phyloP scores from a whole-genome alignment of 257 asterid genomes.

The Vinca minor region DNA sequence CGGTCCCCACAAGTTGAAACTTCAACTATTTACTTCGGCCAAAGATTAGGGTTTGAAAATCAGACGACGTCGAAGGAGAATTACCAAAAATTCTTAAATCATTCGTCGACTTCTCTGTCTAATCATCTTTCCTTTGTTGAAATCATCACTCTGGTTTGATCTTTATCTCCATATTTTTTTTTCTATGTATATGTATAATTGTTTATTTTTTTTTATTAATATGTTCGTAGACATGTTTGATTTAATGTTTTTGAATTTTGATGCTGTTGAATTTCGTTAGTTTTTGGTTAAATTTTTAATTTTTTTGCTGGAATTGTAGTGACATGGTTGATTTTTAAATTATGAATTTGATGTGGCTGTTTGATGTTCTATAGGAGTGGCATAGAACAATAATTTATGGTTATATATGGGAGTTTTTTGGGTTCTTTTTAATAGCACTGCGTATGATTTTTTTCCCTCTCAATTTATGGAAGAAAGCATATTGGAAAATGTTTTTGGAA shows the following conservation, averaged over 20 bases:
- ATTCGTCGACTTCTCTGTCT: slow-evolving; percentile 15
- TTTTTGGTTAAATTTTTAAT: background rate
- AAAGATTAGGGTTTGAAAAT: slow-evolving; percentile 20
- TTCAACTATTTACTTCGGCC: slow-evolving; percentile 2
- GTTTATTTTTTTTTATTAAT: no score
- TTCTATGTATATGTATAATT: no score
- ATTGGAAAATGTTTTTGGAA: background rate
- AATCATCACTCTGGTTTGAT: slow-evolving; percentile 5
- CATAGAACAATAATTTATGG: background rate
- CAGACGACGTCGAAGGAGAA: background rate
- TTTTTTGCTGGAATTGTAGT: background rate
- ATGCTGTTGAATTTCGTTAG: background rate
- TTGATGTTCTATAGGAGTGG: background rate
- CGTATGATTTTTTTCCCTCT: background rate
- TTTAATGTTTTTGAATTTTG: background rate
- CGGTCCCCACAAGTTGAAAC: slow-evolving; percentile 4
- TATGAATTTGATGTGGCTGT: background rate
- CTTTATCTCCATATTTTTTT: no score
- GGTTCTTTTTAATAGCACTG: background rate
- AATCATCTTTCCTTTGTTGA: background rate
- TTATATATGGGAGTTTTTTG: no score
- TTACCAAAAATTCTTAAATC: background rate
- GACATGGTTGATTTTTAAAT: background rate
- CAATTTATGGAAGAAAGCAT: background rate
- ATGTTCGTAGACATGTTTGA: no score